Evolutionary conservation across 2,329 filamentous ascomycete genomes (phyloP), one percentile per base, ranked within the genome.

Genomic region (Phoma sp.): DNA sequence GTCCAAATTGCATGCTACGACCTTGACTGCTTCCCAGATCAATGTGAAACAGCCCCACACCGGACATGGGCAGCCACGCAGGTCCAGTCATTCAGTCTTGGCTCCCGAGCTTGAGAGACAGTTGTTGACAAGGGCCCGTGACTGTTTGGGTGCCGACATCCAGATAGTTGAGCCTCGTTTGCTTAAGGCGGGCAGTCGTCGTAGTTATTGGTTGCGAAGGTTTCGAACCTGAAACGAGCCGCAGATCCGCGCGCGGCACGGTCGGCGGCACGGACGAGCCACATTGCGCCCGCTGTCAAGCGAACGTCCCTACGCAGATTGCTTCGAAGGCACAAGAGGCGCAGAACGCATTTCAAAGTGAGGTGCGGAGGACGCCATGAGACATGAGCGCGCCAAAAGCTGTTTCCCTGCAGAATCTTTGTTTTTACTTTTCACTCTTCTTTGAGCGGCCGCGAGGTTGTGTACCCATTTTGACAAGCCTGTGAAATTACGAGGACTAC

Each of bases 121-220:
- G 34, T 42, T 42, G 34, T 34, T 34, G 34, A 43, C 20, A 30
- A 56, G 29, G 49, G 42, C 30, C 48, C 52, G 53, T 47, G 47
- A 54, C 18, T 54, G 29, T 49, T 45, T 54, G 51, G 45, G 57
- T 53, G 60, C 53, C 52, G 52, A 53, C 59, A 49, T 63, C 61
- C 52, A 62, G 42, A 62, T 42, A 49, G 40, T 60, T 63, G 56
- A 68, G 68, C 60, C 57, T 54, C 55, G 61, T 73, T 64, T 70
- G 66, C 62, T 57, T 45, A 58, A 58, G 47, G 57, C 58, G 59
- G 55, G 60, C 45, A 56, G 61, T 66, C 65, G 66, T n/a, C 65
- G 62, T 64, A 71, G 46, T 62, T 60, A 75, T 75, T 75, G 73
- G 73, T 47, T 47, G 50, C 52, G 62, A 60, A 51, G 29, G 64